These are phyloP conservation scores for Actinomortierella wolfii DNA, from an alignment of 371 early-diverging fungal species.

Conservation along the genomic window DNA sequence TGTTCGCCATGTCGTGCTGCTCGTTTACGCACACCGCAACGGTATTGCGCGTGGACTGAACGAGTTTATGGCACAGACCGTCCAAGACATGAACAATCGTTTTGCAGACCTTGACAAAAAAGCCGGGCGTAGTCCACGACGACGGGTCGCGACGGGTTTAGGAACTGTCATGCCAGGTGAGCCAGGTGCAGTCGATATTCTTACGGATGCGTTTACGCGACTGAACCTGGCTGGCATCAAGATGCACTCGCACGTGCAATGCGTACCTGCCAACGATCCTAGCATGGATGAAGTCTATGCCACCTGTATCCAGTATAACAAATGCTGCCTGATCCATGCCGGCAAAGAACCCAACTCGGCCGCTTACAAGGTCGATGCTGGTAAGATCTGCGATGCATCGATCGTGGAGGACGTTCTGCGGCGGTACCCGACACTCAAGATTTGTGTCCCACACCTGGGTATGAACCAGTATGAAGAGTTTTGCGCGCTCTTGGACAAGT, in stretches of 20 bases:
- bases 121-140: not conserved
- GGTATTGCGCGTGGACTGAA: slow-evolving; percentile 46
- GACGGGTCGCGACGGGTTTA: slow-evolving; percentile 43
- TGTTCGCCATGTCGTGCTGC: slow-evolving; percentile 40
- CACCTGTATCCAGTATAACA: slow-evolving; percentile 32
- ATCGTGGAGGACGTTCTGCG: slow-evolving; percentile 43
- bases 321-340: slow-evolving; percentile 41
- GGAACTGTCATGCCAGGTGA: slow-evolving; percentile 49
- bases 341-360: slow-evolving; percentile 41
- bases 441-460: slow-evolving; percentile 47
- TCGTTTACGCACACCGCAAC: slow-evolving; percentile 47
- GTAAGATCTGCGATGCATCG: slow-evolving; percentile 38
- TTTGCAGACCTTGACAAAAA: slow-evolving; percentile 1
- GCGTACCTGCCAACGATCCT: slow-evolving; percentile 42
- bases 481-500: slow-evolving; percentile 31
- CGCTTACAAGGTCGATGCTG: slow-evolving; percentile 44
- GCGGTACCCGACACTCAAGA: slow-evolving; percentile 25
- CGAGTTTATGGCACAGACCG: slow-evolving; percentile 27
- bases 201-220: slow-evolving; percentile 39
- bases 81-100: slow-evolving; percentile 33
- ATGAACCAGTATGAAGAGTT: slow-evolving; percentile 47
- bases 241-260: slow-evolving; percentile 49
- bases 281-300: slow-evolving; percentile 46
- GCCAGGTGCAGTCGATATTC: slow-evolving; percentile 31
- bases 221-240: slow-evolving; percentile 39